These are phyloP conservation scores for Myxozyma monticola DNA, from an alignment of 805 yeast species.

Conservation along the genomic window DNA sequence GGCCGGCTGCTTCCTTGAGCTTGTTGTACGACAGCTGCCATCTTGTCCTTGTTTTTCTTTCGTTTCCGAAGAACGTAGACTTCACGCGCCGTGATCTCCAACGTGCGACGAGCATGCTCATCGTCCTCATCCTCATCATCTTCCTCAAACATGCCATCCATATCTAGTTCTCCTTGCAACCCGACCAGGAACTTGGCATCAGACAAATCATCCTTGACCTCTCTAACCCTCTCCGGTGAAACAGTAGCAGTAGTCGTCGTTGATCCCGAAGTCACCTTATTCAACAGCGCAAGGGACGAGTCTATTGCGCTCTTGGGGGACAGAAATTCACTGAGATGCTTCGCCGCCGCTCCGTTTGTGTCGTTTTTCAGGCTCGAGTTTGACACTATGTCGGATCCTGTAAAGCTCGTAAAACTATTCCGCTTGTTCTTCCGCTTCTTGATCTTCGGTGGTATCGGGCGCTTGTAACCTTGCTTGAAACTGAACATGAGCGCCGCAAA, in stretches of 20 bases:
- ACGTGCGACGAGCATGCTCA: not conserved
- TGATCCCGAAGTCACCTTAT: constrained; percentile 19
- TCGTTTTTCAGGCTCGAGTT: not conserved
- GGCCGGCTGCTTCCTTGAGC: not conserved
- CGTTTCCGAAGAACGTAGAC: constrained; percentile 15
- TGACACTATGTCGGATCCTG: not conserved
- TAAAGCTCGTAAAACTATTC: not conserved
- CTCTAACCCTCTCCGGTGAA: not conserved
- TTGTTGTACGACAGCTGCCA: not conserved
- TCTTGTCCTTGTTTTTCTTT: constrained; percentile 5
- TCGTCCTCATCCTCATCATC: constrained; percentile 21
- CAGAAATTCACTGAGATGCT: constrained; percentile 4
- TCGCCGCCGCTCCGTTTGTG: constrained; percentile 3
- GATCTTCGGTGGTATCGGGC: constrained; percentile 15
- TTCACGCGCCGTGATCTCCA: constrained; percentile 14
- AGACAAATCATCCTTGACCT: constrained; percentile 24
- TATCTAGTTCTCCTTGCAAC: constrained; percentile 22
- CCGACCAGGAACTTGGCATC: constrained; percentile 29
- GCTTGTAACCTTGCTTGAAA: constrained; percentile 17
- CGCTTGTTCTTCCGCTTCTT: constrained; percentile 3
- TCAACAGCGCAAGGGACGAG: constrained; percentile 18
- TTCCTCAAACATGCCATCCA: constrained; percentile 18
- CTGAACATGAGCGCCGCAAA: constrained; percentile 19
- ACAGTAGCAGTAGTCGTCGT: constrained; percentile 8
- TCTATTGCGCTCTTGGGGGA: not conserved